A percentile compares a stretch with the other conserved stretches of the same genome.
phyloP scores from a whole-genome alignment of 805 yeast genomes.

The Candida pini region DNA sequence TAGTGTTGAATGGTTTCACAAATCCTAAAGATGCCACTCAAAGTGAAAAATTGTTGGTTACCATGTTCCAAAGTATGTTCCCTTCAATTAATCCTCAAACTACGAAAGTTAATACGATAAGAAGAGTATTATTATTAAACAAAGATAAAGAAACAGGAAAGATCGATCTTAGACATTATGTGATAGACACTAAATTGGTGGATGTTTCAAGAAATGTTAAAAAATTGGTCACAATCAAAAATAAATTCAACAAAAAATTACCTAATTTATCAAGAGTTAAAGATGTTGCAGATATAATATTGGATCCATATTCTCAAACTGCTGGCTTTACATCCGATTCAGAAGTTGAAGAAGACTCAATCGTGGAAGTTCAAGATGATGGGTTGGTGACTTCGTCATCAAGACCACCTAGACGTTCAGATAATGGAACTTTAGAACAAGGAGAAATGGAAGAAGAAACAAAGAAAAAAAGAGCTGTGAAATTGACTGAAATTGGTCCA shows the following conservation, averaged over 20 bases:
- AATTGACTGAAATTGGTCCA: conserved; percentile 90
- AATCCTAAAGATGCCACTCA: conserved; percentile 58
- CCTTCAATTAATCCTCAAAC: conserved; percentile 89
- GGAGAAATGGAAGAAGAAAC: conserved; percentile 11
- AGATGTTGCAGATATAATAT: conserved; percentile 78
- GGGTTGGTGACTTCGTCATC: conserved; percentile 16
- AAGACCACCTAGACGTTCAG: conserved; percentile 14
- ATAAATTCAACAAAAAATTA: conserved; percentile 51
- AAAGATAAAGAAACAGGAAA: conserved; percentile 64
- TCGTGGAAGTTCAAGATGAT: conserved; percentile 51
- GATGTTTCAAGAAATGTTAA: conserved; percentile 71
- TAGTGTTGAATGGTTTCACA: conserved; percentile 88
- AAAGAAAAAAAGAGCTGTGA: conserved; percentile 73
- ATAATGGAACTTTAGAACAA: conserved; percentile 10
- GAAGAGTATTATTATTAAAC: conserved; percentile 79
- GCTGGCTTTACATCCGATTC: conserved; percentile 82
- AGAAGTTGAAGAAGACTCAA: conserved; percentile 87
- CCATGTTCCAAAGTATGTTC: conserved; percentile 91
- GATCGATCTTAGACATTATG: conserved; percentile 84
- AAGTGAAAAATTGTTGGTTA: conserved; percentile 76
- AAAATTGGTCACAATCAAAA: conserved; percentile 59
- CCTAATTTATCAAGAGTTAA: conserved; percentile 64
- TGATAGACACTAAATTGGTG: conserved; percentile 79
- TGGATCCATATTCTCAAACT: conserved; percentile 78
- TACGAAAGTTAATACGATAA: conserved; percentile 68